Percentiles rank a stretch among this genome's conserved stretches.
Evolutionary conservation across 2,329 filamentous ascomycete genomes (phyloP).

Genomic region (Pezicula radicicola): DNA sequence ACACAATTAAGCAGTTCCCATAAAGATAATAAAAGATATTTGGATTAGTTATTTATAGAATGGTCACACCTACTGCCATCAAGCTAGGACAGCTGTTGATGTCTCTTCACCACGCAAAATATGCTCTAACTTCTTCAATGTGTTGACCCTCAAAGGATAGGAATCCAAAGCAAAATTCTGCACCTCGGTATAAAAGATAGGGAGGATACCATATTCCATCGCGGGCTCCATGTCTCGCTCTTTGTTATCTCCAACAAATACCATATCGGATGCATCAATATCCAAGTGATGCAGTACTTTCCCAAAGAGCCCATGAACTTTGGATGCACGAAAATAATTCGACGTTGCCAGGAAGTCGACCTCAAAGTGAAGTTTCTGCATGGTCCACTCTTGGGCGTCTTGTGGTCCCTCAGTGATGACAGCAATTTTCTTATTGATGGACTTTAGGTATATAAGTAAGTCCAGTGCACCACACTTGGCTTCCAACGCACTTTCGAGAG

Average conservation of each 20-base stretch:
- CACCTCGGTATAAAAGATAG: constrained; percentile 13
- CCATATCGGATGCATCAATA: constrained; percentile 18
- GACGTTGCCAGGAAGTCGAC: constrained; percentile 32
- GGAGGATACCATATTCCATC: constrained; percentile 18
- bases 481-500: constrained; percentile 25
- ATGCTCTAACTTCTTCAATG: too few relatives aligned
- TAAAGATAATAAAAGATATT: too few relatives aligned
- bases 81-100: too few relatives aligned
- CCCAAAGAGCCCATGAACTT: constrained; percentile 29
- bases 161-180: too few relatives aligned
- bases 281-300: constrained; percentile 18
- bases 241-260: constrained; percentile 27
- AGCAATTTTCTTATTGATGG: constrained; percentile 34
- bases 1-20: too few relatives aligned
- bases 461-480: constrained; percentile 34
- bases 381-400: constrained; percentile 43
- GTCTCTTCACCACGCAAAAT: too few relatives aligned
- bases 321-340: constrained; percentile 28
- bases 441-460: constrained; percentile 32
- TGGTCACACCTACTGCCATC: too few relatives aligned
- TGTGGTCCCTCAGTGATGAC: constrained; percentile 45
- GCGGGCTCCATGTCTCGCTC: constrained; percentile 25
- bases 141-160: too few relatives aligned
- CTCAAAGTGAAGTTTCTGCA: constrained; percentile 26
- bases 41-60: too few relatives aligned